These are phyloP conservation scores for Hypoxylon sp. DNA, from an alignment of 2,329 filamentous ascomycete species.

Conservation along the genomic window DNA sequence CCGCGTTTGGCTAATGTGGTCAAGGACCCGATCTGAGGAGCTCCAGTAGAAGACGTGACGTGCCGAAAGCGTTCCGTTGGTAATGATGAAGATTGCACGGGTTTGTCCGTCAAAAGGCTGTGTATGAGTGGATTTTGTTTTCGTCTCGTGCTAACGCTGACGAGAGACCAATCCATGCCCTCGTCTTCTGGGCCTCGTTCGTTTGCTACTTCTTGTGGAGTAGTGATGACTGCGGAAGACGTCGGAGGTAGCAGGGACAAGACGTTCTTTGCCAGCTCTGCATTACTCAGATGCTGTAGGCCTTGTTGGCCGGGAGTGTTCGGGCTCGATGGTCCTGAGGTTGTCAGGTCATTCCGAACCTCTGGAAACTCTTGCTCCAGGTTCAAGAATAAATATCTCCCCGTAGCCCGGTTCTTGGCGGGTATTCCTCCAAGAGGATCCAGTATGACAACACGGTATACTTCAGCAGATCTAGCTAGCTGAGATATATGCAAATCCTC, in stretches of 20 bases:
- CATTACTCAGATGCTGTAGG: constrained; percentile 67
- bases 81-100: constrained; percentile 88
- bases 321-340: constrained; percentile 25
- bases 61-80: constrained; percentile 71
- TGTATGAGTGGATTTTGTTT: constrained; percentile 87
- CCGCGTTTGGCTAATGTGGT: constrained; percentile 91
- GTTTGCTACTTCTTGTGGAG: constrained; percentile 80
- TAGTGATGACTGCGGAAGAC: constrained; percentile 89
- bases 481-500: constrained; percentile 49
- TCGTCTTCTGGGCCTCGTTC: constrained; percentile 55
- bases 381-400: constrained; percentile 87
- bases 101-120: constrained; percentile 94
- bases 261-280: constrained; percentile 73
- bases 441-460: constrained; percentile 89
- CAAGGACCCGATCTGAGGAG: constrained; percentile 49
- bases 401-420: constrained; percentile 65
- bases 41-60: constrained; percentile 48
- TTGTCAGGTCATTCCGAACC: constrained; percentile 68
- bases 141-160: constrained; percentile 58
- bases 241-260: constrained; percentile 81
- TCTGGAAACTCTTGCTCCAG: constrained; percentile 85
- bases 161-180: constrained; percentile 60
- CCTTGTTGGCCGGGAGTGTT: constrained; percentile 37
- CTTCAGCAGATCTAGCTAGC: constrained; percentile 49
- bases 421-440: constrained; percentile 89